Evolutionary conservation across 306 rosid genomes (phyloP), one percentile per base, ranked within the genome.

Genomic region (Vigna nakashimae): DNA sequence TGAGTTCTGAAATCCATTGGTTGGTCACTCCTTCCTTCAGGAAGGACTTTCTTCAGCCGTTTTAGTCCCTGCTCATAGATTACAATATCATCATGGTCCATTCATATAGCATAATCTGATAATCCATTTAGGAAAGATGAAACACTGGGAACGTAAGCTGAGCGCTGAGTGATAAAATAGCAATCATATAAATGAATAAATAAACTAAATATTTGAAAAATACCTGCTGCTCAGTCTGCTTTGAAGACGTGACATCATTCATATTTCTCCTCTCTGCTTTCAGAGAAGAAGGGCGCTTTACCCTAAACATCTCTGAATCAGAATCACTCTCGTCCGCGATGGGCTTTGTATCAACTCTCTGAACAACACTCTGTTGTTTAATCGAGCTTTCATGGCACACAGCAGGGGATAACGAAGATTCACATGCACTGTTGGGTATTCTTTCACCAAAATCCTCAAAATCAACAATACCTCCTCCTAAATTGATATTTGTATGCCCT

Each of bases 241-340:
- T 87, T 30, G 69, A 45, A 75, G 83, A 74, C 60, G 17, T 42
- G 50, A 56, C 79, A 65, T 86, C 82, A 66, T 65, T 81, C 56
- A 70, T 11, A 69, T 70, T 86, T 81, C 90, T 88, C 84, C 79
- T 96, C 72, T 90, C 91, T 59, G 89, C 86, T 89, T 86, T 91
- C 81, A 86, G 87, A 40, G 96, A 81, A 18, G 98, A 83, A 63
- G 94, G 96, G n/a, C 99, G 94, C 82, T 96, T 96, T 76, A 90
- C 98, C 86, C 98, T 85, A 82, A 96, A 96, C 65, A 85, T 89
- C 79, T 88, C 94, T 2, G 91, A 83, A 82, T 96, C 99, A 34
- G 98, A 96, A 84, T 86, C 96, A 80, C 92, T 86, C 66, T 86
- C 90, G 74, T 90, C 88, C 30, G 68, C 82, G 50, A 73, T 14